A percentile compares a stretch with the other conserved stretches of the same genome.
These are phyloP conservation scores for Colletotrichum tofieldiae DNA, from an alignment of 2,329 filamentous ascomycete genomes.

Conservation along the genomic window DNA sequence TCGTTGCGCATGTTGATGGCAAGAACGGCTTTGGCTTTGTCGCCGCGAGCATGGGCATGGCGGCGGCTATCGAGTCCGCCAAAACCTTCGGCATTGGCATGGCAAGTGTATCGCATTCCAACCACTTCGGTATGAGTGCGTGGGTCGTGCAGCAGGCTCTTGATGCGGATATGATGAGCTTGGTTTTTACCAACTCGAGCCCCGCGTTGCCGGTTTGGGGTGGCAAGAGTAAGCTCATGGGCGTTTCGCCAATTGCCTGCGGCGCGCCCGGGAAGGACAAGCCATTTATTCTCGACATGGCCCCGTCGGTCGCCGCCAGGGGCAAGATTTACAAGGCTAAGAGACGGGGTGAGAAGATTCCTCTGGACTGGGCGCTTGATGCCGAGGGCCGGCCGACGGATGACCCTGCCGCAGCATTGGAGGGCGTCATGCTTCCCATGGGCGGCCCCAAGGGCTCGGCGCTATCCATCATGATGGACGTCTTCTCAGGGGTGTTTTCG, in stretches of 20 bases:
- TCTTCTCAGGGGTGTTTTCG: constrained; percentile 85
- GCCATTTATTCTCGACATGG: constrained; percentile 84
- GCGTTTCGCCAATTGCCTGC: constrained; percentile 82
- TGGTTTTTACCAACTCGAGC: constrained; percentile 81
- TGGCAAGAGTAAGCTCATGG: constrained; percentile 78
- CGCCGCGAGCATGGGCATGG: constrained; percentile 77
- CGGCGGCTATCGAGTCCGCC: constrained; percentile 77
- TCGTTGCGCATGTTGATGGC: constrained; percentile 78
- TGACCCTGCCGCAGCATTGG: constrained; percentile 79
- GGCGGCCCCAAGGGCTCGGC: constrained; percentile 87
- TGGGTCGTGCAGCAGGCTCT: constrained; percentile 86
- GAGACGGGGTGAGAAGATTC: constrained; percentile 78
- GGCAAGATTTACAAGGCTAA: constrained; percentile 82
- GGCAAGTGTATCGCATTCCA: constrained; percentile 82
- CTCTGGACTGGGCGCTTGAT: constrained; percentile 82
- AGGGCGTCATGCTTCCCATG: constrained; percentile 89
- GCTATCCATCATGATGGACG: constrained; percentile 88
- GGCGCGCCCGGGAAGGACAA: constrained; percentile 76
- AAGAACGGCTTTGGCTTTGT: constrained; percentile 84
- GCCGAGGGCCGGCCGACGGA: constrained; percentile 78
- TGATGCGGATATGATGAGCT: constrained; percentile 78
- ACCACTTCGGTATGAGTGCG: constrained; percentile 88
- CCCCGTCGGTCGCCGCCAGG: constrained; percentile 77
- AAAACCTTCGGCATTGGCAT: constrained; percentile 79
- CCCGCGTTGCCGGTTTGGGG: constrained; percentile 82